Evolutionary conservation across 164 flowering plant species (phyloP).

Genomic region (Hamamelis virginiana): DNA sequence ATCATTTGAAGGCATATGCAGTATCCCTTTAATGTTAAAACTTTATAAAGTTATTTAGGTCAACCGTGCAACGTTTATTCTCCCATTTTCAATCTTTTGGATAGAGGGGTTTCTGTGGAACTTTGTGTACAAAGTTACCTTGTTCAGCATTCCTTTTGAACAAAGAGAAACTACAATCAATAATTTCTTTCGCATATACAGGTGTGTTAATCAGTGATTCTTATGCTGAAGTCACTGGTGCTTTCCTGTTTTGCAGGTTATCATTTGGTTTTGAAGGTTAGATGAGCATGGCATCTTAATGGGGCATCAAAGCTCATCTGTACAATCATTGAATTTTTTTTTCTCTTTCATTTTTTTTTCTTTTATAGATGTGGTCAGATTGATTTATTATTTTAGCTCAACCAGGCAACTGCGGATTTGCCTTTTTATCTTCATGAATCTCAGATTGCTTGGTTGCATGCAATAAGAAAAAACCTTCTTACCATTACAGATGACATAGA

Average conservation of each 20-base stretch:
- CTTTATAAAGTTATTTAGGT: too few relatives aligned
- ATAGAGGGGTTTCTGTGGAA: too few relatives aligned
- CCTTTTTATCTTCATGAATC: conserved; percentile 30
- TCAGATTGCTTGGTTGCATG: conserved; percentile 42
- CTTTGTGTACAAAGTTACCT: background rate
- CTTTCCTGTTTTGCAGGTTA: conserved; percentile 23
- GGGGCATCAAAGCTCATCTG: conserved; percentile 10
- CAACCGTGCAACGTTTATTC: too few relatives aligned
- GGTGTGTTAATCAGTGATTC: background rate
- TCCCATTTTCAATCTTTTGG: too few relatives aligned
- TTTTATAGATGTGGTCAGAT: conserved; percentile 17
- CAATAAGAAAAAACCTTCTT: conserved; percentile 22
- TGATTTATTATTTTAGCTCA: conserved; percentile 37
- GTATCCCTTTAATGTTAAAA: too few relatives aligned
- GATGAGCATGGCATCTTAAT: background rate
- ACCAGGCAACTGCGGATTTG: conserved; percentile 41
- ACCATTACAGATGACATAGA: conserved; percentile 3
- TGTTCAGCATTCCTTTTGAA: background rate
- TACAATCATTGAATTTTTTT: conserved; percentile 12
- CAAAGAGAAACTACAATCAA: background rate
- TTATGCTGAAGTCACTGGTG: background rate
- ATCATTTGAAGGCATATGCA: too few relatives aligned
- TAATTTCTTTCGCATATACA: background rate
- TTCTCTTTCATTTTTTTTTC: conserved; percentile 9
- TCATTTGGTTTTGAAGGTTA: conserved; percentile 4